Evolutionary conservation across 2,329 filamentous ascomycete species (phyloP).

Genomic region (Nemania sp.): DNA sequence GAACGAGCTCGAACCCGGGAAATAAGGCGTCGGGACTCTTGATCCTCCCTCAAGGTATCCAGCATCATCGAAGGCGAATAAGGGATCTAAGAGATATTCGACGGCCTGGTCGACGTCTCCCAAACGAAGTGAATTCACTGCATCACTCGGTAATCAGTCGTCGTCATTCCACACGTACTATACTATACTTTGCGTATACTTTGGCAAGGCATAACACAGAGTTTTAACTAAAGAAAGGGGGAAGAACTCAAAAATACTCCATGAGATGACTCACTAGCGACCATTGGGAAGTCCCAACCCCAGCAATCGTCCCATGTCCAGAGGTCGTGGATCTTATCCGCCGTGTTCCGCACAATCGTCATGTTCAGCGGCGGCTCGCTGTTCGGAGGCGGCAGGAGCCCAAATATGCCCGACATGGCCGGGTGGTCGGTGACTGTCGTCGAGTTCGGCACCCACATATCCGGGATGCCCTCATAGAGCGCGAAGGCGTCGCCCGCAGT

Average conservation of each 20-base stretch:
- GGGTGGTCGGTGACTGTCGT: slow-evolving; percentile 58
- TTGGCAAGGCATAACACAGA: too few relatives aligned
- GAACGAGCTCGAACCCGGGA: slow-evolving; percentile 63
- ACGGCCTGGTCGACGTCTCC: slow-evolving; percentile 56
- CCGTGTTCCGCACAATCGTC: slow-evolving; percentile 54
- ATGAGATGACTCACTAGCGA: slow-evolving; percentile 49
- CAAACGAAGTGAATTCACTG: slow-evolving; percentile 56
- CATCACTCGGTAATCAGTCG: background rate
- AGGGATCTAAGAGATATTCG: slow-evolving; percentile 60
- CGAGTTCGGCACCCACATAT: slow-evolving; percentile 56
- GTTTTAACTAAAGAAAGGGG: background rate
- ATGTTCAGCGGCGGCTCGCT: slow-evolving; percentile 53
- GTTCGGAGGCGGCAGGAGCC: slow-evolving; percentile 56
- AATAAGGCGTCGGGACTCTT: slow-evolving; percentile 68
- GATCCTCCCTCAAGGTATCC: slow-evolving; percentile 66
- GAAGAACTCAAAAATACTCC: background rate
- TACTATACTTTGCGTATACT: too few relatives aligned
- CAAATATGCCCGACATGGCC: slow-evolving; percentile 58
- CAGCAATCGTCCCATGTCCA: slow-evolving; percentile 57
- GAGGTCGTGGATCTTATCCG: slow-evolving; percentile 53
- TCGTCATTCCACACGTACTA: background rate
- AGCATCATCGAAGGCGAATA: slow-evolving; percentile 67
- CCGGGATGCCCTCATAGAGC: slow-evolving; percentile 63
- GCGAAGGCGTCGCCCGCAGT: slow-evolving; percentile 63
- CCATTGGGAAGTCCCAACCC: slow-evolving; percentile 60